phyloP scores from a whole-genome alignment of 805 yeast species.

The Maudiozyma turicensis region DNA sequence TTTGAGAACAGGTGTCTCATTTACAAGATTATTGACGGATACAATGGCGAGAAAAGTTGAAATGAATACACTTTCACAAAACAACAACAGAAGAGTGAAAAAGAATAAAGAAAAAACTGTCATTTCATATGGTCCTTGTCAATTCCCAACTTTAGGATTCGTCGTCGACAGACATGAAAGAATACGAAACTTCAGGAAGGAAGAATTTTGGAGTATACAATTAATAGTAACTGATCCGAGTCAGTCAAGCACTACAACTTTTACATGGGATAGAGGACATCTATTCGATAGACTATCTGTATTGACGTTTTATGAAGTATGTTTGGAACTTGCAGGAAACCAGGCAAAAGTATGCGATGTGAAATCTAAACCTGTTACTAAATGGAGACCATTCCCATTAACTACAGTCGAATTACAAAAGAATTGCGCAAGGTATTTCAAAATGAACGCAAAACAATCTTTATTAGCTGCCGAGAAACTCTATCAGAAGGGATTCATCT shows the following conservation, averaged over 20 bases:
- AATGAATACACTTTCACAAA: not conserved
- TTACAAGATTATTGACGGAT: conserved; percentile 66
- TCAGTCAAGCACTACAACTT: conserved; percentile 28
- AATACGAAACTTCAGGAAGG: conserved; percentile 60
- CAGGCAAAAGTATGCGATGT: conserved; percentile 43
- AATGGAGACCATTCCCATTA: conserved; percentile 78
- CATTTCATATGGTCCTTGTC: conserved; percentile 84
- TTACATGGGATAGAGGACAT: conserved; percentile 65
- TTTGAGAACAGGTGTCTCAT: conserved; percentile 77
- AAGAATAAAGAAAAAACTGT: conserved; percentile 16
- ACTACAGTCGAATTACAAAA: conserved; percentile 93
- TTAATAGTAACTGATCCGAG: conserved; percentile 40
- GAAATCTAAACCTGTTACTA: conserved; percentile 54
- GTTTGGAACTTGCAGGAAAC: conserved; percentile 38
- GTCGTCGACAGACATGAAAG: conserved; percentile 85
- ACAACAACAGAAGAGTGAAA: conserved; percentile 8
- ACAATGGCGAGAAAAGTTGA: conserved; percentile 30
- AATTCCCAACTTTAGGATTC: conserved; percentile 93
- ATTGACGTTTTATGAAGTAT: conserved; percentile 54
- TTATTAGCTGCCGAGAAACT: conserved; percentile 73
- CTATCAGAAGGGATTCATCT: conserved; percentile 76
- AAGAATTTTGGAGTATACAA: conserved; percentile 69
- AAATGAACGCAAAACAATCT: conserved; percentile 70
- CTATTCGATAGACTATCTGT: conserved; percentile 67
- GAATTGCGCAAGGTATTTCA: conserved; percentile 65